Evolutionary conservation across 352 stramenopile species (phyloP).

Genomic region (Detonula confervacea): DNA sequence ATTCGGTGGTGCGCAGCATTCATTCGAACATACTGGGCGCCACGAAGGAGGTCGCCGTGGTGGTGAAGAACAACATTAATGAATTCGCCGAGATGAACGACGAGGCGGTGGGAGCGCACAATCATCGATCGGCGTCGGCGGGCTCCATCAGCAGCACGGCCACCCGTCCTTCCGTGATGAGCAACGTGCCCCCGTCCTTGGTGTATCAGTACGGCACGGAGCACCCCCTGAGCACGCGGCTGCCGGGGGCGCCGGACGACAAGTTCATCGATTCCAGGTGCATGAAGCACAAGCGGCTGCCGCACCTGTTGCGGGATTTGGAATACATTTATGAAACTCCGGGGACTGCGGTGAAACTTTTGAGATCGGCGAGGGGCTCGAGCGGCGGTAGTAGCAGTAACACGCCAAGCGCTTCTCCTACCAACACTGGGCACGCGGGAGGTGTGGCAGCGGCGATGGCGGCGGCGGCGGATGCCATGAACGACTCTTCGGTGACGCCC

Average conservation of each 20-base stretch:
- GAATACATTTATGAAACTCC: constrained; percentile 95
- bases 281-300: constrained; percentile 92
- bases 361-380: no score
- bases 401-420: constrained; percentile 22
- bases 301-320: constrained; percentile 92
- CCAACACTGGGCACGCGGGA: neutral
- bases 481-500: constrained; percentile 31
- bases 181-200: constrained; percentile 38
- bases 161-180: constrained; percentile 6
- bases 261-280: constrained; percentile 91
- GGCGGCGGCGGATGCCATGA: constrained; percentile 15
- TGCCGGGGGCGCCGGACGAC: constrained; percentile 81
- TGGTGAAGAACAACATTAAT: constrained; percentile 68
- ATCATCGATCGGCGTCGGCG: neutral
- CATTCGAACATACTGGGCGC: constrained; percentile 84
- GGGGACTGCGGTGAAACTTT: constrained; percentile 75
- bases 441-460: no score
- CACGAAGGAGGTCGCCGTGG: constrained; percentile 78
- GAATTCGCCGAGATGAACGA: constrained; percentile 31
- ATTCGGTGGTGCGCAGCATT: constrained; percentile 81
- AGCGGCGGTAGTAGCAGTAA: no score
- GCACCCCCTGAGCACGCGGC: constrained; percentile 71
- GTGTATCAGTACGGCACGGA: constrained; percentile 77
- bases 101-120: neutral
- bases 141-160: constrained; percentile 13